A percentile compares a stretch with the other conserved stretches of the same genome.
phyloP scores from a whole-genome alignment of 805 yeast genomes.

The Candida orba region DNA sequence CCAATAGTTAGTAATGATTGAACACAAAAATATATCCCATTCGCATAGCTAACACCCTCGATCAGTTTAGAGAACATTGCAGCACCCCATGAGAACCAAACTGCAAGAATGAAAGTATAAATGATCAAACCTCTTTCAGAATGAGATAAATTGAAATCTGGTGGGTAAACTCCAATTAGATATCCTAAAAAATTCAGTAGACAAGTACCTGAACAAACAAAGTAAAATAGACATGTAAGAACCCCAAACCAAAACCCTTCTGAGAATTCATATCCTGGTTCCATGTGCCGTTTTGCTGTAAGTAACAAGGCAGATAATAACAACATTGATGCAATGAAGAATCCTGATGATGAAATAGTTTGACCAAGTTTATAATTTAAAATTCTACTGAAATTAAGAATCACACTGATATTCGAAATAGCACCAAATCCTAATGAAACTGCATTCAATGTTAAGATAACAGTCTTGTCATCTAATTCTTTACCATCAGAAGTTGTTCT shows the following conservation, averaged over 20 bases:
- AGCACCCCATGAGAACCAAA: conserved; percentile 72
- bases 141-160: conserved; percentile 57
- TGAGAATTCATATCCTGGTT: conserved; percentile 26
- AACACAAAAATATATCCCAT: conserved; percentile 64
- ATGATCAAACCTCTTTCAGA: conserved; percentile 70
- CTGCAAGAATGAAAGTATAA: conserved; percentile 54
- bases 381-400: conserved; percentile 59
- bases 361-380: conserved; percentile 58
- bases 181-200: conserved; percentile 58
- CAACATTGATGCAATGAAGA: conserved; percentile 52
- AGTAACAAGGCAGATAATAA: conserved; percentile 43
- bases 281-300: conserved; percentile 24
- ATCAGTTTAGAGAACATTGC: conserved; percentile 44
- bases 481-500: not conserved
- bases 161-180: conserved; percentile 50
- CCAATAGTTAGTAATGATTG: conserved; percentile 78
- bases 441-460: conserved; percentile 37
- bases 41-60: conserved; percentile 42
- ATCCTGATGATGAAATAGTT: conserved; percentile 51
- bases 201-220: conserved; percentile 45
- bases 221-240: conserved; percentile 56
- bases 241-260: conserved; percentile 80
- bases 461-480: not conserved
- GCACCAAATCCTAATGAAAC: conserved; percentile 59
- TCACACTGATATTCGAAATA: conserved; percentile 58